These are phyloP conservation scores for Papilionanthe hybrid DNA, from an alignment of 116 monocot genomes.

Conservation along the genomic window DNA sequence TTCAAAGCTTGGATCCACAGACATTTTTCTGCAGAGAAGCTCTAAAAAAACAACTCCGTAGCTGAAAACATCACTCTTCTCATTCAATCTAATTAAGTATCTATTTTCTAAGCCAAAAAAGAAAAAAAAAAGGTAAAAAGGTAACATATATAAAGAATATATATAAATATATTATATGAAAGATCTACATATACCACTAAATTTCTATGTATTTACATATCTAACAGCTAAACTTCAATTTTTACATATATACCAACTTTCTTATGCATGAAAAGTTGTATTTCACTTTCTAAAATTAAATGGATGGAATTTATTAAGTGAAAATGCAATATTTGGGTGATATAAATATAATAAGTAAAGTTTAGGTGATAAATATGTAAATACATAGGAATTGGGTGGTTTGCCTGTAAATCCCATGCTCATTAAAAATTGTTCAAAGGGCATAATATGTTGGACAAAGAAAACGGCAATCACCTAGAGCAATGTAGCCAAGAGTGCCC, in stretches of 20 bases:
- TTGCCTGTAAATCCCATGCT: no score
- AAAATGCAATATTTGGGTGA: no score
- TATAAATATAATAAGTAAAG: no score
- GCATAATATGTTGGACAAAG: background rate
- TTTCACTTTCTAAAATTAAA: no score
- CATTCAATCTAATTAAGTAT: conserved; percentile 43
- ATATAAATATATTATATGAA: background rate
- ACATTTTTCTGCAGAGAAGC: conserved; percentile 60
- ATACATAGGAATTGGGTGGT: no score
- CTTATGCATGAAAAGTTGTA: no score
- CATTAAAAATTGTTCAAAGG: no score
- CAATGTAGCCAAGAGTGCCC: conserved; percentile 86
- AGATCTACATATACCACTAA: background rate
- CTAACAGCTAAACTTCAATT: no score
- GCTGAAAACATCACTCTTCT: conserved; percentile 75
- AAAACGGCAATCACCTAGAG: conserved; percentile 51
- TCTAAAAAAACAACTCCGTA: conserved; percentile 73
- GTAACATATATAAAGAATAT: background rate
- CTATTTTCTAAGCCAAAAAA: conserved; percentile 61
- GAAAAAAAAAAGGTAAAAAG: conserved; percentile 6
- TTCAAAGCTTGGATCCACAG: conserved; percentile 71
- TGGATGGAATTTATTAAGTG: no score
- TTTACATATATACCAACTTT: no score
- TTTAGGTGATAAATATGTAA: no score
- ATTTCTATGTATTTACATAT: no score